These are phyloP conservation scores for Podospora pseudopauciseta DNA, from an alignment of 495 filamentous ascomycete genomes.

Conservation along the genomic window DNA sequence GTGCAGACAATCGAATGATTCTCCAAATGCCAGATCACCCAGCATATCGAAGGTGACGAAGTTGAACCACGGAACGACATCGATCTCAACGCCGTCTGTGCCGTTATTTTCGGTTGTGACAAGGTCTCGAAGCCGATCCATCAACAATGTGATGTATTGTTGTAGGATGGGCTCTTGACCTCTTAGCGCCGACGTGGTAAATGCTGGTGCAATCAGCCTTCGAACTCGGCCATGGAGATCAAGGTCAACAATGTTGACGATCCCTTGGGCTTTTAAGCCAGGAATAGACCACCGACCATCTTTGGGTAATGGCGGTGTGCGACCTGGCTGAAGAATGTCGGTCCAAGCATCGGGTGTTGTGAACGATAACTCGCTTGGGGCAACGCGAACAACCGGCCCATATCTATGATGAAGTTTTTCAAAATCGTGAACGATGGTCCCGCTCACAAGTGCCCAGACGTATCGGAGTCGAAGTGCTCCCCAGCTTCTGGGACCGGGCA, in stretches of 20 bases:
- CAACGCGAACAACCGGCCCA: conserved; percentile 4
- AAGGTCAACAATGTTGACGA: conserved; percentile 3
- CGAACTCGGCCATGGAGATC: conserved; percentile 10
- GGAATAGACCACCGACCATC: conserved; percentile 17
- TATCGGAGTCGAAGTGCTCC: conserved; percentile 2
- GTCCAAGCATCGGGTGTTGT: neutral
- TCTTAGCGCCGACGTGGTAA: neutral
- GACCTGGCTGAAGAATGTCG: neutral
- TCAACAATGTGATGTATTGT: conserved; percentile 7
- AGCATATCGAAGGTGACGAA: conserved; percentile 59
- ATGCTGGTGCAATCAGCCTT: conserved; percentile 9
- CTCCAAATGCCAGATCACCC: conserved; percentile 53
- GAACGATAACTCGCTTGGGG: conserved; percentile 1
- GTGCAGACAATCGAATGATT: conserved; percentile 49
- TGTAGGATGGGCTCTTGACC: conserved; percentile 14
- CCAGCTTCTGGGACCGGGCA: neutral
- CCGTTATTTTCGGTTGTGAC: neutral
- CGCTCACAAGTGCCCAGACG: neutral
- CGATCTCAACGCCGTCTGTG: conserved; percentile 3
- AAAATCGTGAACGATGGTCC: neutral
- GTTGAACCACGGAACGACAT: conserved; percentile 50
- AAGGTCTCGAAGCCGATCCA: conserved; percentile 8
- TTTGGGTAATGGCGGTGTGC: conserved; percentile 1
- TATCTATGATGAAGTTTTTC: neutral
- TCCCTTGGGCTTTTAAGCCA: conserved; percentile 1